Base-by-base conservation (phyloP, 192 early-diverging fungal genomes). In the Powellomyces hirtus region DNA sequence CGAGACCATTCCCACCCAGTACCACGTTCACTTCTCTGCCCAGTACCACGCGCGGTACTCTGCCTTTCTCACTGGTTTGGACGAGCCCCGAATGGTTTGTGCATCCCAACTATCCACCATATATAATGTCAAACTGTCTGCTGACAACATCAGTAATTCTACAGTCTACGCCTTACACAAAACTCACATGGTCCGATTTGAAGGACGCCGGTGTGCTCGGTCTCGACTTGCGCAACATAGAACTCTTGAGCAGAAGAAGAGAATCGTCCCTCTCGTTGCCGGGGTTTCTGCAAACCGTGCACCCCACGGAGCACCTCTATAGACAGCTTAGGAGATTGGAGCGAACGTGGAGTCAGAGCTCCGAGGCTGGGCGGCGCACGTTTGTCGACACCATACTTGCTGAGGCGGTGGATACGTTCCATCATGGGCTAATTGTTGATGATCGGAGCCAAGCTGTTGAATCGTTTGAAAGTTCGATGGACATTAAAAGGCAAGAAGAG, bases 381-480 rank as follows among this genome's bases (percentile, higher is more conserved):
- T 62, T 62, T 36, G 36, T 62, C 38, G 60, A 62, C 29, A 40
- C 60, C 35, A 24, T 62, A 37, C 16, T 62, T 37, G 26, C 57
- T 35, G 57, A 59, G 29, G 57, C 57, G 10, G 26, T 59, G 20
- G 57, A 59, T 22, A 29, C 29, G 27, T 13, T 34, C n/a, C n/a
- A n/a, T n/a, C n/a, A n/a, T n/a, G n/a, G n/a, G n/a, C n/a, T n/a
- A n/a, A n/a, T n/a, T n/a, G n/a, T n/a, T 22, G 8, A 35, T 34
- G 29, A 59, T 59, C 29, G 57, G 11, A 8, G 22, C 57, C 14
- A 33, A 13, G 33, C 35, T 29, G 57, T 33, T 35, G 57, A 59
- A 14, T 33, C 11, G 57, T 6, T 13, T 14, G 16, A 14, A 6
- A 30, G 44, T 5, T 27, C 22, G 5, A 24, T 36, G 60, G 18